These are phyloP conservation scores for Plenodomus biglobosus DNA, from an alignment of 2,329 filamentous ascomycete genomes.

Conservation along the genomic window DNA sequence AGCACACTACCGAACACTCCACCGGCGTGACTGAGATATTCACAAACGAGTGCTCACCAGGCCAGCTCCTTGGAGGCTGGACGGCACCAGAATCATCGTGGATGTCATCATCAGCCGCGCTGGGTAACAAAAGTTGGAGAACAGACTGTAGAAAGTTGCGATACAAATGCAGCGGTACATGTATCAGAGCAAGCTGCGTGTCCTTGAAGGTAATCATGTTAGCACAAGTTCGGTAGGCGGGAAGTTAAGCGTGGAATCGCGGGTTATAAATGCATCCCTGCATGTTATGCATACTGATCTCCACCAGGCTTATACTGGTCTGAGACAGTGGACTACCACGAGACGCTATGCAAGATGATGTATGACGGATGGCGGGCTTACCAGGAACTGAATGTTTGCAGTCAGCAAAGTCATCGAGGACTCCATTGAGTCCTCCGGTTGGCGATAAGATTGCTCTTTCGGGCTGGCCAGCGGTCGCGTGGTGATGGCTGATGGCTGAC, in stretches of 20 bases:
- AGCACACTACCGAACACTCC: constrained; percentile 90
- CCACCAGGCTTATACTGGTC: constrained; percentile 28
- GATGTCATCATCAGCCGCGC: constrained; percentile 39
- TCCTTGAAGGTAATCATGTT: constrained; percentile 62
- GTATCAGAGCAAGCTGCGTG: constrained; percentile 82
- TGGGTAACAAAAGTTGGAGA: constrained; percentile 77
- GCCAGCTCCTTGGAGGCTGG: constrained; percentile 47
- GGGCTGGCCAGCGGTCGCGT: constrained; percentile 29
- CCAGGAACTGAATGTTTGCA: constrained; percentile 53
- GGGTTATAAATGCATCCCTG: constrained; percentile 34
- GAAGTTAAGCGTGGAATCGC: not conserved
- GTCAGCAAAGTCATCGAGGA: constrained; percentile 51
- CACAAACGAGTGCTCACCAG: constrained; percentile 72
- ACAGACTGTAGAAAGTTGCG: constrained; percentile 81
- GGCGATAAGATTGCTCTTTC: constrained; percentile 36
- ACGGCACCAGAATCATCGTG: constrained; percentile 35
- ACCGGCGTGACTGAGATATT: constrained; percentile 92
- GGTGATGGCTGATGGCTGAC: constrained; percentile 22
- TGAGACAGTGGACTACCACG: constrained; percentile 13
- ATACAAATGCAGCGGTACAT: constrained; percentile 81
- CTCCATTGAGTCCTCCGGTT: constrained; percentile 43
- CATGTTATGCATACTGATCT: constrained; percentile 32
- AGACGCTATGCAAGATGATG: not conserved
- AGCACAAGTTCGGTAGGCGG: constrained; percentile 11
- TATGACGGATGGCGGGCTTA: constrained; percentile 38